Conservation (phyloP, 106 monocot genomes). For the Allium cepa region DNA sequence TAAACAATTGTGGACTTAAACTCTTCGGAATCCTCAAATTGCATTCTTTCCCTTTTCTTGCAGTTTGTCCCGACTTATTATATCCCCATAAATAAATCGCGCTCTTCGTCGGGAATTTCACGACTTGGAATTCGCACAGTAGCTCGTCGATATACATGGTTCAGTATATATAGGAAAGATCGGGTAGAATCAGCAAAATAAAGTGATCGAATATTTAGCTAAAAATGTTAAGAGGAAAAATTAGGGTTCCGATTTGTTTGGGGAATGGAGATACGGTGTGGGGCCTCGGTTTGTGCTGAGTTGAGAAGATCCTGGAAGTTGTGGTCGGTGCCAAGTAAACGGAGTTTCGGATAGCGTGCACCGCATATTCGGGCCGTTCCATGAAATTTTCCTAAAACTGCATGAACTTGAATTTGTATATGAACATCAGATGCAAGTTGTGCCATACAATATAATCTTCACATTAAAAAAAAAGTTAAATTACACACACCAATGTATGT, state of each 20-base stretch:
- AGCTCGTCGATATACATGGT: conserved; percentile 41
- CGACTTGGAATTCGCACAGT: conserved; percentile 23
- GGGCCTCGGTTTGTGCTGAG: not conserved
- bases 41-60: conserved; percentile 42
- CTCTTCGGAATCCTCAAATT: conserved; percentile 72
- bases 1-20: conserved; percentile 48
- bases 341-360: too few species aligned
- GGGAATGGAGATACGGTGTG: not conserved
- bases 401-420: too few species aligned
- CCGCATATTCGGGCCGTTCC: too few species aligned
- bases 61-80: conserved; percentile 92
- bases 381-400: too few species aligned
- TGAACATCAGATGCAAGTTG: too few species aligned
- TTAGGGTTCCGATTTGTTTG: not conserved
- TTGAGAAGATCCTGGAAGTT: not conserved
- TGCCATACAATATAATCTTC: too few species aligned
- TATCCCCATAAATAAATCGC: conserved; percentile 96
- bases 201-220: too few species aligned
- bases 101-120: conserved; percentile 51
- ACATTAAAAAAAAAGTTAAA: too few species aligned
- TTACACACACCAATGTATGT: too few species aligned
- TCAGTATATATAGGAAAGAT: not conserved
- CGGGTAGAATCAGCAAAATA: too few species aligned
- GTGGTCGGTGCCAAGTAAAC: too few species aligned
- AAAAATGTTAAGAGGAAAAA: not conserved